These are phyloP conservation scores for Phlebopus sp. DNA, from an alignment of 1,284 basidiomycete species.

Conservation along the genomic window DNA sequence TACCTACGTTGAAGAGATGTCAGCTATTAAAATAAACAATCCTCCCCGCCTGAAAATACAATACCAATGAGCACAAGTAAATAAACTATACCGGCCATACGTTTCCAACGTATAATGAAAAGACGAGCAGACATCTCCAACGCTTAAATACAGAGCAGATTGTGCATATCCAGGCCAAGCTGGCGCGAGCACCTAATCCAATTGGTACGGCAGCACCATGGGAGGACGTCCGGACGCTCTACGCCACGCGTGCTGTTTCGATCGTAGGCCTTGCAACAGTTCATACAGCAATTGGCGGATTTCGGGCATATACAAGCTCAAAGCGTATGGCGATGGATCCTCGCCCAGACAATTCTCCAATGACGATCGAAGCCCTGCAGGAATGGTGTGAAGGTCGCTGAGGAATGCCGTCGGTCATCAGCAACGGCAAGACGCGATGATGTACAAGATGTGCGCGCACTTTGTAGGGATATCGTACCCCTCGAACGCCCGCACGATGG, in stretches of 20 bases:
- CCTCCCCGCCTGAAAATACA: too few relatives aligned
- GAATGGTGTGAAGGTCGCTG: constrained; percentile 84
- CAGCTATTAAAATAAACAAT: too few relatives aligned
- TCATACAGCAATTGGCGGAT: constrained; percentile 79
- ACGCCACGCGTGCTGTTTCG: constrained; percentile 75
- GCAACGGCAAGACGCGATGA: constrained; percentile 2
- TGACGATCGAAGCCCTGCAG: constrained; percentile 75
- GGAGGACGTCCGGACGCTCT: constrained; percentile 17
- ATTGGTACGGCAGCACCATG: background rate
- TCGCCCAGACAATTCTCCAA: constrained; percentile 89
- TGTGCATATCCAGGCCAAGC: background rate
- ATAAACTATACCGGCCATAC: constrained; percentile 4
- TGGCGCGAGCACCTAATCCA: constrained; percentile 3
- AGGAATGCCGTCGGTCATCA: background rate
- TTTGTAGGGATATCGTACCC: constrained; percentile 77
- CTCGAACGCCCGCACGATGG: constrained; percentile 78
- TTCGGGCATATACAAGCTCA: constrained; percentile 77
- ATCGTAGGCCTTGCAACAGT: constrained; percentile 80
- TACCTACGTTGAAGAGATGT: too few relatives aligned
- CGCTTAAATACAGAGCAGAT: background rate
- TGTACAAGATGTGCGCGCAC: too few relatives aligned
- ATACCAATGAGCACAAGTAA: background rate
- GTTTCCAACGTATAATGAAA: background rate
- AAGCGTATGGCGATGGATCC: constrained; percentile 68
- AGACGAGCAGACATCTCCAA: background rate